Percentiles rank a stretch among this genome's conserved stretches.
Evolutionary conservation across 2,329 filamentous ascomycete species (phyloP).

Genomic region (Fusarium newnesense): DNA sequence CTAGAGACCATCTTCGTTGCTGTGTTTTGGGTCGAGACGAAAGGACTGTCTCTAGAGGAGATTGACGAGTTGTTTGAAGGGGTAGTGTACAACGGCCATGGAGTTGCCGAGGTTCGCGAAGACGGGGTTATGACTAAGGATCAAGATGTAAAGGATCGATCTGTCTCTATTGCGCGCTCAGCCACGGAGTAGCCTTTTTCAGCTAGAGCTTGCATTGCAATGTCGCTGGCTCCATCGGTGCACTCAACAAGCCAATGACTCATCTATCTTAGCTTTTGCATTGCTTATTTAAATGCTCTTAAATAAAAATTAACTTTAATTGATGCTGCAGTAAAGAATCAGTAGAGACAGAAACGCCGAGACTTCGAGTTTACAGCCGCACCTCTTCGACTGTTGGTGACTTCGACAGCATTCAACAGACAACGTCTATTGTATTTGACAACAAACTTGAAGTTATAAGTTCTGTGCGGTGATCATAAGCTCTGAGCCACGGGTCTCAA

Average conservation of each 20-base stretch:
- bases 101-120: neutral
- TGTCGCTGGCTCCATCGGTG: fast-evolving
- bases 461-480: neutral
- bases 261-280: fast-evolving
- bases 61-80: neutral
- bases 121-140: fast-evolving
- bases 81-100: neutral
- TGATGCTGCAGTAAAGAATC: neutral
- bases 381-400: neutral
- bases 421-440: fast-evolving
- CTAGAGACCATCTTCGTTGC: neutral
- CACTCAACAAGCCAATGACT: neutral
- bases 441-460: fast-evolving
- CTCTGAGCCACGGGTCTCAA: neutral
- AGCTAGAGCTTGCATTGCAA: fast-evolving
- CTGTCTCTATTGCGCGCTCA: neutral
- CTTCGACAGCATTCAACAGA: neutral
- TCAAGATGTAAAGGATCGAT: neutral
- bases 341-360: neutral
- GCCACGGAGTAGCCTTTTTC: neutral
- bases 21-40: neutral
- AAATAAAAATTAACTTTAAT: fast-evolving
- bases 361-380: neutral
- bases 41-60: neutral
- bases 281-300: fast-evolving